Evolutionary conservation across 176 grass and related monocot species (phyloP).

Genomic region (Oryza glaberrima): DNA sequence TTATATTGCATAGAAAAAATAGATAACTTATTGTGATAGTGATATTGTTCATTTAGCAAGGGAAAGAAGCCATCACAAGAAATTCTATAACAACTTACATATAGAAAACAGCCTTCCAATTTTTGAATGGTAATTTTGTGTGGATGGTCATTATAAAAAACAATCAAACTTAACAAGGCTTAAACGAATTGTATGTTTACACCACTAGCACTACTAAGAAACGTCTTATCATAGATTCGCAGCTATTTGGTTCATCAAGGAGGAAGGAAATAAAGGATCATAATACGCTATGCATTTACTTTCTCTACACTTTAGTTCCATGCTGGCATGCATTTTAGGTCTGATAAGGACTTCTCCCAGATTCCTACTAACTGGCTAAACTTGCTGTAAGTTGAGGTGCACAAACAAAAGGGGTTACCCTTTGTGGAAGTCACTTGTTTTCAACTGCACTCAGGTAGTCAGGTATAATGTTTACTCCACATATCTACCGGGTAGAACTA

Average conservation of each 20-base stretch:
- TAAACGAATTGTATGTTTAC: background rate
- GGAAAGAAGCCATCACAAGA: background rate
- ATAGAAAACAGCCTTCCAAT: too few relatives aligned
- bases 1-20: background rate
- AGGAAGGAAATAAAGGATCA: constrained; percentile 1
- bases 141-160: background rate
- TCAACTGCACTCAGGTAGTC: background rate
- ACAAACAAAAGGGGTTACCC: background rate
- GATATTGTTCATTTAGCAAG: background rate
- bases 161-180: background rate
- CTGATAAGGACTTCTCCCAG: constrained; percentile 11
- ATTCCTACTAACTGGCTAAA: constrained; percentile 27
- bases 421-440: background rate
- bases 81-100: background rate
- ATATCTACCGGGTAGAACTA: background rate
- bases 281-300: background rate
- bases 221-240: constrained; percentile 23
- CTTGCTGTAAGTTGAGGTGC: constrained; percentile 1
- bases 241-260: background rate
- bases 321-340: constrained; percentile 20
- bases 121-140: background rate
- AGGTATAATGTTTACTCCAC: constrained; percentile 1
- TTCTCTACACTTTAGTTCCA: constrained; percentile 27
- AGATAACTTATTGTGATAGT: background rate
- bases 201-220: constrained; percentile 39